Evolutionary conservation across 2,329 filamentous ascomycete species (phyloP).

Genomic region (Botrytis fabae): DNA sequence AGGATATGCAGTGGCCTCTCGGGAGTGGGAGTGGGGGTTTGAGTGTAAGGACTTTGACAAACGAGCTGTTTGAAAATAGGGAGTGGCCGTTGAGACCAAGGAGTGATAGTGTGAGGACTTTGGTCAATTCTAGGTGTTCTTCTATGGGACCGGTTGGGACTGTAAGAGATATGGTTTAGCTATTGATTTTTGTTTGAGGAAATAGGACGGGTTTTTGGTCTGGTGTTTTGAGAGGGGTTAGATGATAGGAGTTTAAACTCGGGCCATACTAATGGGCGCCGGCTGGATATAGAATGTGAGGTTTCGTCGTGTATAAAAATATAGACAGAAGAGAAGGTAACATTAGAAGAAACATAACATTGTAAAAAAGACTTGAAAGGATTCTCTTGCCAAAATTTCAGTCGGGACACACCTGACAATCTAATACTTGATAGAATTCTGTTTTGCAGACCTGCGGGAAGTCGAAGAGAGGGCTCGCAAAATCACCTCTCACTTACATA

Average conservation of each 20-base stretch:
- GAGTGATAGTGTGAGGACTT: neutral
- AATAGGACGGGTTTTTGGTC: neutral
- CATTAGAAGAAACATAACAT: neutral
- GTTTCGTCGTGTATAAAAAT: neutral
- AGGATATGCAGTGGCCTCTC: neutral
- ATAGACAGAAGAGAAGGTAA: neutral
- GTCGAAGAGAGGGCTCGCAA: neutral
- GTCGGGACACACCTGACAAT: neutral
- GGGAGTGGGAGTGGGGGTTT: no score
- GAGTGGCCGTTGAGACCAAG: neutral
- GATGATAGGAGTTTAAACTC: neutral
- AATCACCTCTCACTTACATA: neutral
- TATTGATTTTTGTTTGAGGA: neutral
- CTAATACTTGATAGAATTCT: neutral
- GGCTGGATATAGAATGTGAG: neutral
- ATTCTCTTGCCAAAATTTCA: neutral
- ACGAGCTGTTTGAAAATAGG: no score
- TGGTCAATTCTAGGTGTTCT: neutral
- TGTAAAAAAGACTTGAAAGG: neutral
- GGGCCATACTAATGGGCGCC: fast-evolving
- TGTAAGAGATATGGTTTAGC: neutral
- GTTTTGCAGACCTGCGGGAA: fast-evolving
- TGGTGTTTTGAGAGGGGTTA: neutral
- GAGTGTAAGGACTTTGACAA: neutral
- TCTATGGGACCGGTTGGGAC: no score